Evolutionary conservation across 129 eudicot genomes (phyloP).

Genomic region (Silybum marianum): DNA sequence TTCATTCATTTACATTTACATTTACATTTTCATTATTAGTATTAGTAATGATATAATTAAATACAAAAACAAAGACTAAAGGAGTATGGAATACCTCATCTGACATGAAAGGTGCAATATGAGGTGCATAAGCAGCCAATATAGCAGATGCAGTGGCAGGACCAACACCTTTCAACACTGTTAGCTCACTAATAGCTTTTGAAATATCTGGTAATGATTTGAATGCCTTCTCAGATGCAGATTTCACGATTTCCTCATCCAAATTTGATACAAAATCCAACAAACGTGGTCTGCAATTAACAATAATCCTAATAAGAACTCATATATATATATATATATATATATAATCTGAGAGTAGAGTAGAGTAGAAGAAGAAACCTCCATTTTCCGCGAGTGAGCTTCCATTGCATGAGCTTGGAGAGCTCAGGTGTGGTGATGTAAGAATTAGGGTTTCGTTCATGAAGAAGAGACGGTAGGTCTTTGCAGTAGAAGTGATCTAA

Average conservation of each 20-base stretch:
- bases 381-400: slow-evolving; percentile 88
- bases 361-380: slow-evolving; percentile 26
- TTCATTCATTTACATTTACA: slow-evolving; percentile 1
- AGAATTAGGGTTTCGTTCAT: slow-evolving; percentile 67
- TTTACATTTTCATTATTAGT: not conserved
- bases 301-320: too few species aligned
- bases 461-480: slow-evolving; percentile 60
- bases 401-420: slow-evolving; percentile 84
- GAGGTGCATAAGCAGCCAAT: slow-evolving; percentile 84
- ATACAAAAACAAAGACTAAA: not conserved
- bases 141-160: slow-evolving; percentile 95
- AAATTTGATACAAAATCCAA: slow-evolving; percentile 63
- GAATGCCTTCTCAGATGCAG: slow-evolving; percentile 70
- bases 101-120: slow-evolving; percentile 85
- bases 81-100: slow-evolving; percentile 53
- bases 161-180: slow-evolving; percentile 84
- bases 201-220: slow-evolving; percentile 58
- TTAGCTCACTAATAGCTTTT: slow-evolving; percentile 62
- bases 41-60: not conserved
- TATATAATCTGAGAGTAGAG: too few species aligned
- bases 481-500: slow-evolving; percentile 67
- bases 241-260: slow-evolving; percentile 60
- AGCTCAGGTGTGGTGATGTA: slow-evolving; percentile 74
- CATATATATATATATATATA: not conserved
- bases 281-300: slow-evolving; percentile 60